A percentile compares a stretch with the other conserved stretches of the same genome.
These are phyloP conservation scores for Aphanomyces cochlioides DNA, from an alignment of 352 stramenopile species.

Conservation along the genomic window DNA sequence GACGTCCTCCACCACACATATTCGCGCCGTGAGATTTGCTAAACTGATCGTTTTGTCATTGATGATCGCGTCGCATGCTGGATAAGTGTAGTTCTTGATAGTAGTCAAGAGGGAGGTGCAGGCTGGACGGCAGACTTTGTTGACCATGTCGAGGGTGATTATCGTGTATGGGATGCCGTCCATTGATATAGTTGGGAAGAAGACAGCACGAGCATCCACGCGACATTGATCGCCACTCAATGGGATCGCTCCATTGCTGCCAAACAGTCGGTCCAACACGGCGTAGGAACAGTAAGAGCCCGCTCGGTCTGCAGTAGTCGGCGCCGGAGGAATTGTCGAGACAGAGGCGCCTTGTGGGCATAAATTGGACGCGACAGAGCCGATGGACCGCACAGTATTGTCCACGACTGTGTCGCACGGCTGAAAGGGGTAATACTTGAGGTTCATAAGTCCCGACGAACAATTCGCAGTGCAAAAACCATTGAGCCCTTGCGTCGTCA, in stretches of 20 bases:
- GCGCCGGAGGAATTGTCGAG: background rate
- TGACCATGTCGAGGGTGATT: conserved; percentile 7
- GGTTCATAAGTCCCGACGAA: background rate
- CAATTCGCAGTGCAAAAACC: conserved; percentile 20
- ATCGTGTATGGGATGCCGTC: conserved; percentile 7
- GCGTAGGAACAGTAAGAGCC: conserved; percentile 20
- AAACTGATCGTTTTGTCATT: conserved; percentile 24
- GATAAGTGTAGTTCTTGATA: conserved; percentile 14
- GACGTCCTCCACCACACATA: conserved; percentile 9
- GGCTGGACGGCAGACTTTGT: background rate
- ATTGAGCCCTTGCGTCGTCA: background rate
- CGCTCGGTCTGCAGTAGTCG: background rate
- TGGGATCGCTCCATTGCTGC: background rate
- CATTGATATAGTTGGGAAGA: conserved; percentile 7
- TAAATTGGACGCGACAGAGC: conserved; percentile 4
- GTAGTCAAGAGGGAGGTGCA: background rate
- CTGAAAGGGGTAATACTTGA: conserved; percentile 12
- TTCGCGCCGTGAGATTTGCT: background rate
- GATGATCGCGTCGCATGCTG: conserved; percentile 21
- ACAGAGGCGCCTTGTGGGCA: conserved; percentile 20
- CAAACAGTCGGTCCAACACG: conserved; percentile 7
- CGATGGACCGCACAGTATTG: conserved; percentile 16
- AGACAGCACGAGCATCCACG: background rate
- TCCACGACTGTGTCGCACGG: conserved; percentile 29
- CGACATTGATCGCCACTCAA: background rate